A percentile compares a stretch with the other conserved stretches of the same genome.
phyloP scores from a whole-genome alignment of 352 stramenopile genomes.

The Globisporangium iwayamae region DNA sequence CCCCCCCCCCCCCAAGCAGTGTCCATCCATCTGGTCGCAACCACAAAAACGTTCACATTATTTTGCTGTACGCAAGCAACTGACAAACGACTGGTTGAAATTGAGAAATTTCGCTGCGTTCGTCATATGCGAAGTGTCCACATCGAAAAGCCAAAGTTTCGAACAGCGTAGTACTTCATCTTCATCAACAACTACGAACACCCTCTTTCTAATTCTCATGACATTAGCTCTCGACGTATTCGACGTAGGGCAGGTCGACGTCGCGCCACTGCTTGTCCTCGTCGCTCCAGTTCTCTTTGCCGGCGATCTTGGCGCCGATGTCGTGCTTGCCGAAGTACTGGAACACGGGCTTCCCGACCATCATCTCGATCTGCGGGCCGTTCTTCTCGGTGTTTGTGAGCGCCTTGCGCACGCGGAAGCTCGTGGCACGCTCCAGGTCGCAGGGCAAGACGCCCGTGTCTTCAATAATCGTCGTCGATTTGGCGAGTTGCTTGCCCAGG shows the following conservation, averaged over 20 bases:
- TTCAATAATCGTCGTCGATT: conserved; percentile 64
- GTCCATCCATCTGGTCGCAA: no score
- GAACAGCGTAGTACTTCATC: not conserved
- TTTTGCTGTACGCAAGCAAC: no score
- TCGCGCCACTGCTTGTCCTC: conserved; percentile 63
- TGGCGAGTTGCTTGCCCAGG: conserved; percentile 54
- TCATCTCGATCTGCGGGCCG: conserved; percentile 47
- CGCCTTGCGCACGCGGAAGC: conserved; percentile 56
- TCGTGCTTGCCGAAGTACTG: conserved; percentile 60
- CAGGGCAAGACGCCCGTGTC: conserved; percentile 65
- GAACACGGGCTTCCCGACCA: conserved; percentile 63
- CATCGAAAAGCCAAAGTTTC: not conserved
- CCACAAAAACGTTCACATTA: no score
- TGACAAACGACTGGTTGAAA: no score
- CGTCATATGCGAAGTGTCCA: not conserved
- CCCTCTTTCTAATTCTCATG: not conserved
- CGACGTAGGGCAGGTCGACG: conserved; percentile 65
- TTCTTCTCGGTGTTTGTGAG: conserved; percentile 32
- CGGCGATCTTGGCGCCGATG: conserved; percentile 56
- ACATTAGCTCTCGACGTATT: conserved; percentile 59
- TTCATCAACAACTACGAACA: no score
- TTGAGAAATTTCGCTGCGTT: not conserved
- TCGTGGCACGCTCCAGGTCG: conserved; percentile 63
- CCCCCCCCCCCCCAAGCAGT: no score
- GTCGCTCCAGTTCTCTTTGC: conserved; percentile 51